Evolutionary conservation across 192 early-diverging fungal species (phyloP), one percentile per base, ranked within the genome.

Genomic region (Linnemannia hyalina): DNA sequence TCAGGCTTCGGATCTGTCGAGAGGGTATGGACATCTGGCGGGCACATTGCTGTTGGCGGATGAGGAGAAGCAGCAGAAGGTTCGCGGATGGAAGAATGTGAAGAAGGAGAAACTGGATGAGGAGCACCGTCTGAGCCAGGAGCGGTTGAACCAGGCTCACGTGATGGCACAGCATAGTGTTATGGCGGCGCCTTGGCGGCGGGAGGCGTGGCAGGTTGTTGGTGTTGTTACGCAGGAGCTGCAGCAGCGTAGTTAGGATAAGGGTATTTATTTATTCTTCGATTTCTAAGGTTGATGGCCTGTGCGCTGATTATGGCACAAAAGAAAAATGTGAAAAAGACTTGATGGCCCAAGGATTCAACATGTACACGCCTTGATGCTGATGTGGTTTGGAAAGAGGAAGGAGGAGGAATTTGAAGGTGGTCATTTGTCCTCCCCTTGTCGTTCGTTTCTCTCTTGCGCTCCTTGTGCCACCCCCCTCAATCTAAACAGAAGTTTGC

Each of bases 151-250:
- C 6, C 63, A 87, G 38, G 87, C 83, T 9, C 9, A 80, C 9
- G 29, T 41, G 23, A 73, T 81, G 42, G 87, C 90, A 5, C 91
- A 92, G 46, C 65, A 88, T 13, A 87, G 88, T 26, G 74, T 90
- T 10, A 81, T 88, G 82, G 81, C 89, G 46, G 91, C 91, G 2
- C 91, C 91, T 44, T 92, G 90, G 91, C 68, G 81, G 44, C 63
- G 74, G 29, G 54, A 77, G n/a, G 87, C 82, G 38, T 92, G 91
- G 91, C 82, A 82, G 32, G 76, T 85, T 11, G 80, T 92, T 26
- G 88, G 80, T 2, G 73, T 76, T 10, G 82, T 80, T 2, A 16
- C 68, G 15, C 74, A 89, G 65, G 60, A 65, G 60, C 11, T 32
- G 3, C 40, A 38, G 38, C 47, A 57, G 55, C 55, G 55, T 26